Conservation (phyloP, 805 yeast genomes). For the Brettanomyces nanus region DNA sequence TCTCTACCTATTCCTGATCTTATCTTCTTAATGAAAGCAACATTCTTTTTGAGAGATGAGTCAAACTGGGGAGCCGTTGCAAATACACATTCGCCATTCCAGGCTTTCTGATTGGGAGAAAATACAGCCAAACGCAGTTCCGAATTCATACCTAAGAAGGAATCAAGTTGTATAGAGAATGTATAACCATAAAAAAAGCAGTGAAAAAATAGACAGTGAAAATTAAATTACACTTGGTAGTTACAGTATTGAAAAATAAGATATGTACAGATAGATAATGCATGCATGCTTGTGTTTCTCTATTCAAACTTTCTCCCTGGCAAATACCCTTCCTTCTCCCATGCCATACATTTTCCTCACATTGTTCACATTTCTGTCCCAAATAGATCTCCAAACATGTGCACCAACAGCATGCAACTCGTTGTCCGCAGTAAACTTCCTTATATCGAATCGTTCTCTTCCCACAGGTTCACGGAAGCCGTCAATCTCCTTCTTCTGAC, state of each 20-base stretch:
- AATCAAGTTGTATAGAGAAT: too few species aligned
- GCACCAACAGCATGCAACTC: slow-evolving; percentile 78
- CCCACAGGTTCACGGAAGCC: slow-evolving; percentile 16
- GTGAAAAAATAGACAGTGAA: too few species aligned
- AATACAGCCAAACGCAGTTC: too few species aligned
- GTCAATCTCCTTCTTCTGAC: slow-evolving; percentile 40
- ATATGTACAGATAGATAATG: too few species aligned
- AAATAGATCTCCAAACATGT: slow-evolving; percentile 79
- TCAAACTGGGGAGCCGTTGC: slow-evolving; percentile 36
- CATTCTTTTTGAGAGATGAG: slow-evolving; percentile 73
- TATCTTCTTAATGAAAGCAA: slow-evolving; percentile 68
- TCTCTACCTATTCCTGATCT: slow-evolving; percentile 50
- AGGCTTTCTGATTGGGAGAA: slow-evolving; percentile 41
- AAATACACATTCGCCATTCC: slow-evolving; percentile 41
- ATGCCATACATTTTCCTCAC: slow-evolving; percentile 71
- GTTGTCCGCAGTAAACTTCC: slow-evolving; percentile 51
- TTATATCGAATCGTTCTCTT: slow-evolving; percentile 58
- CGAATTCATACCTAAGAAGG: too few species aligned
- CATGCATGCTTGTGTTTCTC: too few species aligned
- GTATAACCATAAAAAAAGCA: too few species aligned
- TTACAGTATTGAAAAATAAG: too few species aligned
- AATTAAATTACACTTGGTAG: too few species aligned
- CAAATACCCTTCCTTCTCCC: slow-evolving; percentile 67
- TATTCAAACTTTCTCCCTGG: too few species aligned
- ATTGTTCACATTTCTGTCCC: slow-evolving; percentile 64